Evolutionary conservation across 169 alveolate species (phyloP).

Genomic region (Toxoplasma gondii): DNA sequence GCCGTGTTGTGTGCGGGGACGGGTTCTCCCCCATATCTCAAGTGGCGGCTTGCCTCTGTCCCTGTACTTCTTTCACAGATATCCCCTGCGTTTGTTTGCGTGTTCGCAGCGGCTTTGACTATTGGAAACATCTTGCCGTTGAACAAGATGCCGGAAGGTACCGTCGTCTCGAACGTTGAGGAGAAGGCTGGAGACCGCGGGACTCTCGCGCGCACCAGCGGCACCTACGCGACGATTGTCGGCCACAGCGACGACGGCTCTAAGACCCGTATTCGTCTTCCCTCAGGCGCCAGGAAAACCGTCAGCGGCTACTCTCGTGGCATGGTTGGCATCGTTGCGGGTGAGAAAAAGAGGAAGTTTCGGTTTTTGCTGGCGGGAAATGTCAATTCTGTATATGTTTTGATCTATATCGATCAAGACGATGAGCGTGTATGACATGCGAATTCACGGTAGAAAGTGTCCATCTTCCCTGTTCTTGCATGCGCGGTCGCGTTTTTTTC

Average conservation of each 20-base stretch:
- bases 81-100: not conserved
- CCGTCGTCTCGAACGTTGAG: constrained; percentile 96
- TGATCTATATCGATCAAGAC: too few relatives aligned
- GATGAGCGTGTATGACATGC: too few relatives aligned
- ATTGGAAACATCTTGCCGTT: constrained; percentile 98
- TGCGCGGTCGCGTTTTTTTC: too few relatives aligned
- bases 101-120: constrained; percentile 86
- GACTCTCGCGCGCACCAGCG: constrained; percentile 97
- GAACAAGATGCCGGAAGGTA: constrained; percentile 98
- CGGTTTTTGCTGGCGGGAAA: too few relatives aligned
- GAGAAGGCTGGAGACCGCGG: constrained; percentile 99
- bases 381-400: too few relatives aligned
- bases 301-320: constrained; percentile 92
- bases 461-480: too few relatives aligned
- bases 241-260: constrained; percentile 97
- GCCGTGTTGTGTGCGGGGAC: too few relatives aligned
- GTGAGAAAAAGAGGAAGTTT: constrained; percentile 77
- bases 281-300: constrained; percentile 98
- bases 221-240: constrained; percentile 95
- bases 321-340: constrained; percentile 98
- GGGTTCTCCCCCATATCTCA: too few relatives aligned
- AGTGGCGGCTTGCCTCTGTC: too few relatives aligned
- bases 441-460: too few relatives aligned
- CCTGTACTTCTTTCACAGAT: too few relatives aligned
- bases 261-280: constrained; percentile 96